A percentile compares a stretch with the other conserved stretches of the same genome.
Conservation (phyloP, 345 rosid species). For the Gynandropsis gynandra region DNA sequence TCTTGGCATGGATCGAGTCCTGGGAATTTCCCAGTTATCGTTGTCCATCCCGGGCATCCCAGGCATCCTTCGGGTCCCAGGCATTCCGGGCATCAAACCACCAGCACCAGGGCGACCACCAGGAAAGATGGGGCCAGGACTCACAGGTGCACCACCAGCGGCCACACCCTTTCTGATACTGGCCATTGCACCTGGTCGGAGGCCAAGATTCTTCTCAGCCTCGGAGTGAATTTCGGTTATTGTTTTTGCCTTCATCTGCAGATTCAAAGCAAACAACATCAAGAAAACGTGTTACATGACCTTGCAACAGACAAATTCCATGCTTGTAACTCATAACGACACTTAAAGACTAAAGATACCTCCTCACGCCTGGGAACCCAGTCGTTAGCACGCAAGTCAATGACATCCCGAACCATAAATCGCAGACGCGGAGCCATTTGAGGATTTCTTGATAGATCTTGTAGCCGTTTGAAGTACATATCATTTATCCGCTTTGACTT, state of each 20-base stretch:
- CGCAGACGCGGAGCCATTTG: slow-evolving; percentile 54
- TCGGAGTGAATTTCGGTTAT: slow-evolving; percentile 84
- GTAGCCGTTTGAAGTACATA: slow-evolving; percentile 44
- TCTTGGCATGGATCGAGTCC: slow-evolving; percentile 64
- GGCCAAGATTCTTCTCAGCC: slow-evolving; percentile 84
- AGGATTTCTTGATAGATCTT: slow-evolving; percentile 48
- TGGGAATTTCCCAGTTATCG: slow-evolving; percentile 77
- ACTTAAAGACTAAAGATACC: slow-evolving; percentile 27
- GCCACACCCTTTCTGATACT: slow-evolving; percentile 57
- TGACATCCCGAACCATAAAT: slow-evolving; percentile 69
- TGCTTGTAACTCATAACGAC: slow-evolving; percentile 6
- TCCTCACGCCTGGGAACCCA: slow-evolving; percentile 77
- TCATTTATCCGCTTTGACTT: slow-evolving; percentile 54
- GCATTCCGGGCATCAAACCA: slow-evolving; percentile 99
- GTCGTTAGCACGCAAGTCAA: slow-evolving; percentile 48
- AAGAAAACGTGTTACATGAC: not conserved
- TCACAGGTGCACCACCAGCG: slow-evolving; percentile 43
- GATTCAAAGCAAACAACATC: slow-evolving; percentile 11
- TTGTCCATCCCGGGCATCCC: slow-evolving; percentile 81
- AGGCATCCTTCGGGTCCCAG: slow-evolving; percentile 88
- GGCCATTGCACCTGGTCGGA: slow-evolving; percentile 83
- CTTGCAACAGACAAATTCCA: slow-evolving; percentile 5
- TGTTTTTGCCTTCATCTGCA: slow-evolving; percentile 83
- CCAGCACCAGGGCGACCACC: slow-evolving; percentile 77
- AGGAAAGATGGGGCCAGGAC: slow-evolving; percentile 52